Conservation (phyloP, 1,284 basidiomycete species). For the Ceratobasidium sp. region DNA sequence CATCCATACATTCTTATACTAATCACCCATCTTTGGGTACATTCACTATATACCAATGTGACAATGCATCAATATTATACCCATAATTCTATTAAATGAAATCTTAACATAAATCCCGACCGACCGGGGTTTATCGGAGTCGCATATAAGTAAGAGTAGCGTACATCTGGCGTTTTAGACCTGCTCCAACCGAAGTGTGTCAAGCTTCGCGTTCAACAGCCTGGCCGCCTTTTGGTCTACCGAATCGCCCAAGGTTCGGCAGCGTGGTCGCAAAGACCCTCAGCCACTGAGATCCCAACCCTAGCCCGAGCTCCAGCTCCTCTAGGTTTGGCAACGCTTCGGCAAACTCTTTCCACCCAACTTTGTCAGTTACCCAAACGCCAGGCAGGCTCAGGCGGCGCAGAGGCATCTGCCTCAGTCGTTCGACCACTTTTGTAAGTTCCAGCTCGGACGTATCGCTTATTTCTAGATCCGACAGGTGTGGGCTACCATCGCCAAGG, state of each 20-base stretch:
- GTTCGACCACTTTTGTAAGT: background rate
- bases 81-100: background rate
- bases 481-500: background rate
- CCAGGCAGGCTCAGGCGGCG: background rate
- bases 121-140: background rate
- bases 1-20: no score
- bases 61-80: no score
- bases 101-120: background rate
- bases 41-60: no score
- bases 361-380: background rate
- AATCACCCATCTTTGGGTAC: no score
- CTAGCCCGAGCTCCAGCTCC: background rate
- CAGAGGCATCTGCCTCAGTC: background rate
- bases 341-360: background rate
- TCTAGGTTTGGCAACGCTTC: background rate
- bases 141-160: background rate
- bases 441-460: background rate
- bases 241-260: background rate
- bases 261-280: background rate
- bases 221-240: conserved; percentile 19
- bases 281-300: background rate
- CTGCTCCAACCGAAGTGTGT: background rate
- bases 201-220: conserved; percentile 2
- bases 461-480: background rate
- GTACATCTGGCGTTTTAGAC: background rate